These are phyloP conservation scores for Fusarium albidum DNA, from an alignment of 2,329 filamentous ascomycete genomes.

Conservation along the genomic window DNA sequence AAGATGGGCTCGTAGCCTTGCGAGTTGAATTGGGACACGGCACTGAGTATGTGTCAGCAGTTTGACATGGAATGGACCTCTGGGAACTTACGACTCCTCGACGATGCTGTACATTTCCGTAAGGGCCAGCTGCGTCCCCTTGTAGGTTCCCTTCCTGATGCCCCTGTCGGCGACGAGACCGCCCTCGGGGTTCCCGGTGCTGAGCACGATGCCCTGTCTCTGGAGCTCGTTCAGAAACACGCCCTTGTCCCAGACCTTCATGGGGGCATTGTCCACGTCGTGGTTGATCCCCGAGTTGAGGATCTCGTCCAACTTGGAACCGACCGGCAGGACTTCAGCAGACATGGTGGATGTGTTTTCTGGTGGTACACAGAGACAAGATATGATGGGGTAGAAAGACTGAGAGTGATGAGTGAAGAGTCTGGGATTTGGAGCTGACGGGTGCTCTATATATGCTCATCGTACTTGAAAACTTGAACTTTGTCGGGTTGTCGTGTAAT, in stretches of 20 bases:
- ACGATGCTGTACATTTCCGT: conserved; percentile 24
- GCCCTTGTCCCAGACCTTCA: conserved; percentile 23
- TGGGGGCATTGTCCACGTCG: conserved; percentile 7
- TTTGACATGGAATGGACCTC: too few relatives aligned
- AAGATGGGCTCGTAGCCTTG: conserved; percentile 17
- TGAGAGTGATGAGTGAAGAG: background rate
- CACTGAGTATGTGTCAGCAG: background rate
- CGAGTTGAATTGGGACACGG: conserved; percentile 7
- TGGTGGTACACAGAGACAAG: background rate
- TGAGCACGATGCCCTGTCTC: conserved; percentile 12
- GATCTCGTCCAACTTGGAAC: conserved; percentile 13
- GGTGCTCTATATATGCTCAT: background rate
- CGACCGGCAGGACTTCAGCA: background rate
- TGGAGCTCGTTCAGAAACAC: conserved; percentile 27
- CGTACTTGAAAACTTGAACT: background rate
- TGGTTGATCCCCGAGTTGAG: conserved; percentile 16
- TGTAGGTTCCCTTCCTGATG: conserved; percentile 16
- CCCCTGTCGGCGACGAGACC: conserved; percentile 4
- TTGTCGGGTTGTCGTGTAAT: background rate
- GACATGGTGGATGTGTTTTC: background rate
- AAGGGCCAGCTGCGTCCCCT: conserved; percentile 17
- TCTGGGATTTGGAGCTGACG: background rate
- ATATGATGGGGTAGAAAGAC: background rate
- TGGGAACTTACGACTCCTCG: conserved; percentile 19
- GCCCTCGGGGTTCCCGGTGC: conserved; percentile 7